phyloP scores from a whole-genome alignment of 495 filamentous ascomycete genomes.

The Usnea hakonensis region DNA sequence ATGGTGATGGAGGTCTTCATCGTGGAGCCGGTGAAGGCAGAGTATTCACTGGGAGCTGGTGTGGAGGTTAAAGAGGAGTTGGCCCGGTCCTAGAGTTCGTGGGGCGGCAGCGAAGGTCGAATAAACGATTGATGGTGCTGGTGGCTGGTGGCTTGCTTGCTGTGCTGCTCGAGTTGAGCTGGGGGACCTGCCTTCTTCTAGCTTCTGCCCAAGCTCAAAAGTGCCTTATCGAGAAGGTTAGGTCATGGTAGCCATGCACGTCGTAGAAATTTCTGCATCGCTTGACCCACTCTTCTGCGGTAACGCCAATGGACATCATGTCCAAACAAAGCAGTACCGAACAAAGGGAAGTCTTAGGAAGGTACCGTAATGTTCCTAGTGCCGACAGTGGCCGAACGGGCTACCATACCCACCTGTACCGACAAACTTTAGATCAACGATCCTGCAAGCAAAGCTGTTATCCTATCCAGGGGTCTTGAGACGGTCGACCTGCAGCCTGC shows the following conservation, averaged over 20 bases:
- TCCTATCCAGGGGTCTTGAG: neutral
- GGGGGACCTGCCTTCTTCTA: neutral
- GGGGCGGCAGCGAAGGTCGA: neutral
- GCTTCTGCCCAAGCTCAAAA: neutral
- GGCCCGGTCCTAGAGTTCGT: neutral
- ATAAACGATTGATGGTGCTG: neutral
- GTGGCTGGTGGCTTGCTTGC: constrained; percentile 7
- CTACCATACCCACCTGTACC: no score
- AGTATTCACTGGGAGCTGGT: neutral
- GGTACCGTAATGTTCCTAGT: neutral
- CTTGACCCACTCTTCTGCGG: neutral
- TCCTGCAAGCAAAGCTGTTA: neutral
- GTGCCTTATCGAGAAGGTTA: neutral
- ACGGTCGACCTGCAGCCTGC: neutral
- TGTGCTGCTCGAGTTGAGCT: constrained; percentile 1
- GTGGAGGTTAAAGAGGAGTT: neutral
- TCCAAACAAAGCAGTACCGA: neutral
- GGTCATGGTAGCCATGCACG: neutral
- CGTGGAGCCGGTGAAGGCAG: neutral
- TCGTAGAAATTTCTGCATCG: neutral
- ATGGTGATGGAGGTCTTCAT: constrained; percentile 18
- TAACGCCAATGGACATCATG: neutral
- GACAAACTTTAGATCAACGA: neutral
- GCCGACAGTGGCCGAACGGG: neutral
- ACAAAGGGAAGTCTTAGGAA: neutral